Conservation (phyloP, 352 stramenopile species). For the Saprolegnia diclina region DNA sequence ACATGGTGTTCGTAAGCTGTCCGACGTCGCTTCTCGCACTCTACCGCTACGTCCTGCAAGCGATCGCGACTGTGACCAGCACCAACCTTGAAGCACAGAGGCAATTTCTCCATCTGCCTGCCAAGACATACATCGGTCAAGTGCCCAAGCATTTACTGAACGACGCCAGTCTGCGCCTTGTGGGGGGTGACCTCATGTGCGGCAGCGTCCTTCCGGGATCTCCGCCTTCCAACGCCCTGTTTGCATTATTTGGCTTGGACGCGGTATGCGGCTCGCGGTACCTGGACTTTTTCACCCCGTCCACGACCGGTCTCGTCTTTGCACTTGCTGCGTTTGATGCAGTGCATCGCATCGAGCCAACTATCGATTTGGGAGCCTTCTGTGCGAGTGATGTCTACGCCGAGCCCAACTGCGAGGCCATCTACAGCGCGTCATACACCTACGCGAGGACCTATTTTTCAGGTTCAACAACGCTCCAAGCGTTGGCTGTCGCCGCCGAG, state of each 20-base stretch:
- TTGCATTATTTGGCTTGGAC: background rate
- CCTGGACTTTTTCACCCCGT: background rate
- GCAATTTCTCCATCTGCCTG: background rate
- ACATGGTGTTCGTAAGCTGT: constrained; percentile 11
- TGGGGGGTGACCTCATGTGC: constrained; percentile 18
- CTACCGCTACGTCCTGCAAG: background rate
- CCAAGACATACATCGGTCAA: constrained; percentile 3
- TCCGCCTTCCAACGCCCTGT: background rate
- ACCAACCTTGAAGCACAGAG: background rate
- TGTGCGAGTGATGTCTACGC: too few relatives aligned
- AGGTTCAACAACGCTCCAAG: background rate
- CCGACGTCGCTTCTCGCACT: background rate
- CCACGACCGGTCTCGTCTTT: background rate
- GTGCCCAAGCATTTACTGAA: background rate
- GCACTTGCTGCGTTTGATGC: constrained; percentile 4
- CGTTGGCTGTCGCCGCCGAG: background rate
- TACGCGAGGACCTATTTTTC: background rate
- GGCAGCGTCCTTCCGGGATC: background rate
- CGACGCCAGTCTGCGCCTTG: background rate
- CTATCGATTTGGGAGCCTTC: background rate
- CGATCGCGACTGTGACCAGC: background rate
- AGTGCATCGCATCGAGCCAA: background rate
- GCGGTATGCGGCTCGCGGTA: background rate
- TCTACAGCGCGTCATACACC: background rate
- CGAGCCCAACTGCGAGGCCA: background rate